Evolutionary conservation across 129 eudicot genomes (phyloP), one percentile per base, ranked within the genome.

Genomic region (Ambrosia trifida): DNA sequence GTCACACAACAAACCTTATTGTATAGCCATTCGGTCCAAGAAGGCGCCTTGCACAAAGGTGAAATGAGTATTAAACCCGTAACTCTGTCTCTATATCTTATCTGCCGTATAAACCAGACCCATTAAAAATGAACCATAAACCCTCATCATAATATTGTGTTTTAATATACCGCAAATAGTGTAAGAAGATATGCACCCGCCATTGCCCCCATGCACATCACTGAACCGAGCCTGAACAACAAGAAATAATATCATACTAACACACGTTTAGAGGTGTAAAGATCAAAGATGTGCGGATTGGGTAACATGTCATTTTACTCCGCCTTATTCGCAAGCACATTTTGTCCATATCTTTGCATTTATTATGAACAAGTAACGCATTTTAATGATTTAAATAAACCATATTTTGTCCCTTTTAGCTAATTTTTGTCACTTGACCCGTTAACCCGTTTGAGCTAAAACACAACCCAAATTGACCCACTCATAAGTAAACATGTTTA

Each of bases 21-120:
- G 72, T 80, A 83, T 67, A 93, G 69, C 98, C 96, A 93, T 82
- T 93, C 98, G 6, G 87, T 87, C 98, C 98, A 93, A 18, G 96
- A 89, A 20, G 98, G 95, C 35, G 95, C 84, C 83, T 84, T 87
- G 81, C 98, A 93, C 19, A 93, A 75, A 72, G 98, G 98, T 32
- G 98, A 93, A 61, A 93, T 74, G 52, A 93, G 96, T 71, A 93
- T 93, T 76, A 93, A 80, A 78, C 98, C 98, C 14, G 85, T 81
- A 75, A 93, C 96, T 54, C 98, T 85, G 68, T 93, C 91, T 70
- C 84, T 85, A 54, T 83, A 85, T 75, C 89, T 93, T 43, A 85
- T 82, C 98, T 89, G 96, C 45, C 58, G 79, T 17, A 67, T 18
- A 33, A 40, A 4, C 43, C 43, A 68, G 74, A 53, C 76, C 4